Base-by-base conservation (phyloP, 352 stramenopile species). In the Pythium myriotylum region DNA sequence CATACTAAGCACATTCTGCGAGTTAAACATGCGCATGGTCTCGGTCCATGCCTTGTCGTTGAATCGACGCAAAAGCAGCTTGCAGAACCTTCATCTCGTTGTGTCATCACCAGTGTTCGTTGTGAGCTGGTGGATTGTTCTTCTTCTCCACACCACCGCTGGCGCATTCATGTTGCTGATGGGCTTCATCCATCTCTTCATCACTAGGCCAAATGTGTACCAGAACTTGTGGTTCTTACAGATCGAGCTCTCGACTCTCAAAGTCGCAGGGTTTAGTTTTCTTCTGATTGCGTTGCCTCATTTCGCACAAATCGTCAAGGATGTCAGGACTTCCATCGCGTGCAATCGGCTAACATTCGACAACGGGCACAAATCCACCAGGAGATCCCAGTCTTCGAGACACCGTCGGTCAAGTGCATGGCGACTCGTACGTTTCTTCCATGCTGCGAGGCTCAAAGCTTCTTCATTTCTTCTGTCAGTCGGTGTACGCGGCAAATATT, bases 141-240 rank as follows among this genome's bases (percentile, higher is more conserved):
- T 60, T 24, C n/a, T 33, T 5, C 26, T 45, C 16, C 53, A 60
- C 20, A 14, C 39, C 8, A 20, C 32, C 16, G 41, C 17, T 29
- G 41, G 23, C 6, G 37, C 20, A 20, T 51, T 60, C 53, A 19
- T 42, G 40, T 10, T 60, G 14, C 9, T 60, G 5, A 14, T 39
- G 8, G 53, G 40, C 2, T 26, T 52, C 12, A 24, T 51, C 6
- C 53, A 60, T 50, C 26, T 60, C n/a, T 33, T 46, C 23, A 27
- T 52, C 40, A 32, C n/a, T 2, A 26, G 39, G 17, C 13, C 16
- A 8, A 8, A 1, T 10, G 32, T 60, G 1, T 60, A 60, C 24
- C 26, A 43, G 17, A 45, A 40, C 41, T 7, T 60, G 4, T 45
- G 53, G 53, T 27, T 52, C 3, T 19, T 60, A 4, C 53, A 23